Conservation (phyloP, 2,329 filamentous ascomycete genomes). For the Ascochyta rabiei region DNA sequence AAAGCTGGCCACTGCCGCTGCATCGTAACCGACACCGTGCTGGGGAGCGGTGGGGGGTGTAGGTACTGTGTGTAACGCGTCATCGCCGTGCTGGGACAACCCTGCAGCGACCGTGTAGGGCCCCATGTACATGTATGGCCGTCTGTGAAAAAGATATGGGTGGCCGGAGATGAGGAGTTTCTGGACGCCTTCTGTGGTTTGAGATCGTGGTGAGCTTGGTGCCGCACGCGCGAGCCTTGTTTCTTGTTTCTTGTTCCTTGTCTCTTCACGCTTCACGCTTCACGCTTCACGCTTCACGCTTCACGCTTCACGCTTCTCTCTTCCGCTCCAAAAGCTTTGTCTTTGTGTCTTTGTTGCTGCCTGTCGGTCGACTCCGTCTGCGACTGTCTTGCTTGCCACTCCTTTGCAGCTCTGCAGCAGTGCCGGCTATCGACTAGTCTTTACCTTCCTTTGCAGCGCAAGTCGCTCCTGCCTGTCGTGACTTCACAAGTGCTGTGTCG, state of each 20-base stretch:
- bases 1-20: background rate
- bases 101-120: constrained; percentile 12
- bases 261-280: no score
- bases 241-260: constrained; percentile 14
- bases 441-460: constrained; percentile 5
- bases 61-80: constrained; percentile 16
- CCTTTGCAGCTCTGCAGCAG: constrained; percentile 1
- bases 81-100: constrained; percentile 12
- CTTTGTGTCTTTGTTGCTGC: background rate
- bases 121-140: constrained; percentile 6
- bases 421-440: constrained; percentile 5
- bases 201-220: constrained; percentile 5
- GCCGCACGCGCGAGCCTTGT: constrained; percentile 6
- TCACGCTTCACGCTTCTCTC: no score
- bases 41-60: constrained; percentile 3
- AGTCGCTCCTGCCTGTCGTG: background rate
- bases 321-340: background rate
- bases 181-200: constrained; percentile 6
- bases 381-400: constrained; percentile 10
- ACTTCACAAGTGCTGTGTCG: constrained; percentile 11
- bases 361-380: background rate
- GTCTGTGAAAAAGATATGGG: constrained; percentile 3
- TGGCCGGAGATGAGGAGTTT: constrained; percentile 8
- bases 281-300: no score
- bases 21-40: background rate